These are phyloP conservation scores for Citrus unshiu DNA, from an alignment of 345 rosid genomes.

Conservation along the genomic window DNA sequence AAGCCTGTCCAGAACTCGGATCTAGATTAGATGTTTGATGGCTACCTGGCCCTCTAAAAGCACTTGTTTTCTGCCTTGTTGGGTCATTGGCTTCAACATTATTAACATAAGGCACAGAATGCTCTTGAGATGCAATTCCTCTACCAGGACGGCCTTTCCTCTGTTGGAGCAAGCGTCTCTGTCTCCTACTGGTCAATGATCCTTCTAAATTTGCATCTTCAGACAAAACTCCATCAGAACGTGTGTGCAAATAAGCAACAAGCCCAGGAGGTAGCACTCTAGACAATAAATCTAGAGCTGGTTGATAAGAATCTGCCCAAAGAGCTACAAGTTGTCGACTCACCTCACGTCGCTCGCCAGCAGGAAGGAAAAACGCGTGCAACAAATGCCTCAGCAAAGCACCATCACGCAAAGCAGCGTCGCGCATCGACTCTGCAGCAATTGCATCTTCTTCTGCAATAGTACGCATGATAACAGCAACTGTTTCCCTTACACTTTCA, in stretches of 20 bases:
- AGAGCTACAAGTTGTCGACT: slow-evolving; percentile 99
- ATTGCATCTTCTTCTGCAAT: slow-evolving; percentile 99
- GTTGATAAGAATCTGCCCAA: slow-evolving; percentile 99
- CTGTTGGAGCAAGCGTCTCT: slow-evolving; percentile 81
- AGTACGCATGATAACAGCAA: slow-evolving; percentile 97
- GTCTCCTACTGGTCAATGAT: slow-evolving; percentile 72
- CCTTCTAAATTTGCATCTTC: slow-evolving; percentile 73
- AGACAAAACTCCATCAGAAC: slow-evolving; percentile 52
- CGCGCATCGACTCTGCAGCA: slow-evolving; percentile 99
- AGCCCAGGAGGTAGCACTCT: slow-evolving; percentile 98
- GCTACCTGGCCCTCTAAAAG: slow-evolving; percentile 44
- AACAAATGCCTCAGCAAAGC: slow-evolving; percentile 95
- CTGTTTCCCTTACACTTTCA: slow-evolving; percentile 94
- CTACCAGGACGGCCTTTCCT: slow-evolving; percentile 68
- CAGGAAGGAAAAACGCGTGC: slow-evolving; percentile 82
- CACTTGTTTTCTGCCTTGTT: slow-evolving; percentile 40
- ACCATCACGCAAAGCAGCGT: slow-evolving; percentile 98
- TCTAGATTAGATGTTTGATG: slow-evolving; percentile 45
- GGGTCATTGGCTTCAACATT: slow-evolving; percentile 57
- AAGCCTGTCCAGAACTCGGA: slow-evolving; percentile 45
- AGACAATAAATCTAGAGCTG: slow-evolving; percentile 80
- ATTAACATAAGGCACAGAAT: slow-evolving; percentile 39
- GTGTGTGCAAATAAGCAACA: slow-evolving; percentile 97
- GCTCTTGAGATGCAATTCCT: slow-evolving; percentile 63
- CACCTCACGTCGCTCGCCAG: slow-evolving; percentile 93